phyloP scores from a whole-genome alignment of 306 rosid species.

The Clitoria ternatea region DNA sequence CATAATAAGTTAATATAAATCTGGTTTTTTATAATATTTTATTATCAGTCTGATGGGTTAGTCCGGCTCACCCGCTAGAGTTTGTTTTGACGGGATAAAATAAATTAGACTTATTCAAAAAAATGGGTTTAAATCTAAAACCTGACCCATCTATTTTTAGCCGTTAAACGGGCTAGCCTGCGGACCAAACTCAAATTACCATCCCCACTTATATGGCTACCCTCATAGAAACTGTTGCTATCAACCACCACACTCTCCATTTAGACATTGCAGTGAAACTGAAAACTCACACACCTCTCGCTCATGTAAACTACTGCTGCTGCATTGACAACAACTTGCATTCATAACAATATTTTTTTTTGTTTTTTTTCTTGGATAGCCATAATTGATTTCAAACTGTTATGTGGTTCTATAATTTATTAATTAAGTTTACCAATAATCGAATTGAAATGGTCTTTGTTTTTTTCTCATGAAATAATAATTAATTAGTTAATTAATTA shows the following conservation, averaged over 20 bases:
- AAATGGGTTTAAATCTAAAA: too few species aligned
- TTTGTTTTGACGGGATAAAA: too few species aligned
- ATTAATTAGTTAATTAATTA: too few species aligned
- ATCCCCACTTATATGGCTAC: too few species aligned
- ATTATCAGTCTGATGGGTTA: too few species aligned
- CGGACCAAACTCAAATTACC: too few species aligned
- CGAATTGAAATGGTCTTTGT: background rate
- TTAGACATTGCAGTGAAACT: conserved; percentile 47
- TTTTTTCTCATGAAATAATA: background rate
- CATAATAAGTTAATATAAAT: too few species aligned
- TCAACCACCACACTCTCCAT: conserved; percentile 36
- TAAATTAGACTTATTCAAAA: too few species aligned
- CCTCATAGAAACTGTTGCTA: conserved; percentile 28
- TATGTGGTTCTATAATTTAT: background rate
- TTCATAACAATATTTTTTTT: conserved; percentile 15
- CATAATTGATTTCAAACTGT: background rate
- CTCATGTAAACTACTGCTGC: conserved; percentile 33
- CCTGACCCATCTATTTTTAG: too few species aligned
- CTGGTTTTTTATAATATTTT: too few species aligned
- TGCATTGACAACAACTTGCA: conserved; percentile 40
- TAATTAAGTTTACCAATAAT: background rate
- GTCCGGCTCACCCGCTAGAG: too few species aligned
- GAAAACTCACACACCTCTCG: conserved; percentile 29
- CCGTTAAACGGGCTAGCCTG: too few species aligned
- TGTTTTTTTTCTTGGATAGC: background rate